A percentile compares a stretch with the other conserved stretches of the same genome.
These are phyloP conservation scores for Metarhizium brunneum DNA, from an alignment of 2,329 filamentous ascomycete genomes.

Conservation along the genomic window DNA sequence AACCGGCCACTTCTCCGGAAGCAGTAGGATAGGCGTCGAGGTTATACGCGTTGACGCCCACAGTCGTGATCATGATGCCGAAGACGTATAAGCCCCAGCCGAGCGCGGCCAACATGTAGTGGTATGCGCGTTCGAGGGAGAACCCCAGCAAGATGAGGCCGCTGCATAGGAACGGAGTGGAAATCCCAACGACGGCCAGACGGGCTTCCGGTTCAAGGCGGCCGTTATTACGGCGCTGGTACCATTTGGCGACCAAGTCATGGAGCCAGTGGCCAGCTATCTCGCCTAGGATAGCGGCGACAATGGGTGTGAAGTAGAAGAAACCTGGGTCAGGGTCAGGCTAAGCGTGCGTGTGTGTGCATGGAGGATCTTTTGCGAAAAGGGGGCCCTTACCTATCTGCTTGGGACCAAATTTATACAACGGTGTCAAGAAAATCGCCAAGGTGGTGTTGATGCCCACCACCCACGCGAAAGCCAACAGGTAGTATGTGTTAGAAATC, in stretches of 20 bases:
- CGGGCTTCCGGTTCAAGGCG: slow-evolving; percentile 48
- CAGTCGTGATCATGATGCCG: slow-evolving; percentile 39
- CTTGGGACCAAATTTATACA: slow-evolving; percentile 40
- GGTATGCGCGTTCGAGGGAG: slow-evolving; percentile 37
- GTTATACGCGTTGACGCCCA: slow-evolving; percentile 35
- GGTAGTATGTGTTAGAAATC: slow-evolving; percentile 15
- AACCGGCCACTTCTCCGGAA: slow-evolving; percentile 14
- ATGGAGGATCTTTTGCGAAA: not conserved
- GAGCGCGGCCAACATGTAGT: slow-evolving; percentile 32
- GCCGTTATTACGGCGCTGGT: slow-evolving; percentile 37
- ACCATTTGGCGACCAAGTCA: slow-evolving; percentile 35
- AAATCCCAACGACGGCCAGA: slow-evolving; percentile 36
- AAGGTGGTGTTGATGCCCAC: slow-evolving; percentile 49
- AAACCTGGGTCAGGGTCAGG: slow-evolving; percentile 10
- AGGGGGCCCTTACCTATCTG: slow-evolving; percentile 28
- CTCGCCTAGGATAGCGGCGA: slow-evolving; percentile 45
- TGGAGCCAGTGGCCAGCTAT: slow-evolving; percentile 46
- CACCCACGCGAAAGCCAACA: slow-evolving; percentile 36
- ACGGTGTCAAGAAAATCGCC: slow-evolving; percentile 38
- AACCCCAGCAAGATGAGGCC: slow-evolving; percentile 45
- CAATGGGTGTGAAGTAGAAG: slow-evolving; percentile 50
- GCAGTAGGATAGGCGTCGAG: slow-evolving; percentile 33
- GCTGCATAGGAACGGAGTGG: slow-evolving; percentile 37
- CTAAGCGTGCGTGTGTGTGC: not conserved
- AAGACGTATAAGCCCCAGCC: slow-evolving; percentile 33